Conservation (phyloP, 2,329 filamentous ascomycete genomes). For the Pestalotiopsis sp. region DNA sequence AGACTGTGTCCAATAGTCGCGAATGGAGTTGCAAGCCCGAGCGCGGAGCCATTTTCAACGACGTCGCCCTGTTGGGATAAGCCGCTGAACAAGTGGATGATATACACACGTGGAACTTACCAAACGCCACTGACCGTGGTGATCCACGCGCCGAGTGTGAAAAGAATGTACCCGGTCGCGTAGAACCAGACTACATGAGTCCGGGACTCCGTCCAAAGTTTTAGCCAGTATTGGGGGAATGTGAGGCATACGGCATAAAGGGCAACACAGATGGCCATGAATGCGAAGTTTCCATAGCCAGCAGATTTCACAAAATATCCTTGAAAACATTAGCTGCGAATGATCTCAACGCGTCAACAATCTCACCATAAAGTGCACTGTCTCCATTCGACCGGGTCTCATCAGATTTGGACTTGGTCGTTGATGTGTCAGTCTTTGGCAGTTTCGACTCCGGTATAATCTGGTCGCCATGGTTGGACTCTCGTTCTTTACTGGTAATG, state of each 20-base stretch:
- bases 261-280: slow-evolving; percentile 28
- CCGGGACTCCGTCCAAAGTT: slow-evolving; percentile 39
- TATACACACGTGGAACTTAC: slow-evolving; percentile 25
- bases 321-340: not conserved
- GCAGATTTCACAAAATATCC: slow-evolving; percentile 35
- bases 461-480: not conserved
- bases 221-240: slow-evolving; percentile 40
- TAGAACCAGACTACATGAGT: slow-evolving; percentile 30
- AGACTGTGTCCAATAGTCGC: slow-evolving; percentile 33
- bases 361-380: slow-evolving; percentile 8
- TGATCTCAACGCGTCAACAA: not conserved
- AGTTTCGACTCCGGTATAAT: not conserved
- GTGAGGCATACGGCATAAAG: slow-evolving; percentile 36
- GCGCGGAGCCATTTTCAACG: slow-evolving; percentile 36
- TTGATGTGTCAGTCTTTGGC: not conserved
- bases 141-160: slow-evolving; percentile 38
- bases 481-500: slow-evolving; percentile 18
- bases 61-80: slow-evolving; percentile 25
- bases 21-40: slow-evolving; percentile 37
- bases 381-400: not conserved
- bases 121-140: slow-evolving; percentile 38
- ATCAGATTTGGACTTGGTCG: not conserved
- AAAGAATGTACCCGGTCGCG: slow-evolving; percentile 35
- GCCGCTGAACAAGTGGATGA: slow-evolving; percentile 16
- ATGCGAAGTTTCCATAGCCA: slow-evolving; percentile 27